Evolutionary conservation across 1,284 basidiomycete species (phyloP).

Genomic region (Leccinum angustisporum): DNA sequence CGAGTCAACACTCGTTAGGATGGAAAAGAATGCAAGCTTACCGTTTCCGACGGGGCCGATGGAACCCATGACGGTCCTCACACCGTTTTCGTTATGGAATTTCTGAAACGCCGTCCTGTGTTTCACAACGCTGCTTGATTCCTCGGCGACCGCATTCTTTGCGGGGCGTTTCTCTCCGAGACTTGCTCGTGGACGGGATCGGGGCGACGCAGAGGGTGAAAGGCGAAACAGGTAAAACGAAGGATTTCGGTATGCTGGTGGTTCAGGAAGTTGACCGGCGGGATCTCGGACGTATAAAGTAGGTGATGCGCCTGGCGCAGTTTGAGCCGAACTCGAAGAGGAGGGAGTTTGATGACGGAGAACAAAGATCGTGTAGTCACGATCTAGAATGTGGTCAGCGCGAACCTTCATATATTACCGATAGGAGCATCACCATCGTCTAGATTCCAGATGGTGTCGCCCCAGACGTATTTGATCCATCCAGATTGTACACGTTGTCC

Average conservation of each 20-base stretch:
- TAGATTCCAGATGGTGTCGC: constrained; percentile 71
- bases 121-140: constrained; percentile 45
- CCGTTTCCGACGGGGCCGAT: constrained; percentile 90
- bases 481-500: constrained; percentile 63
- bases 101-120: constrained; percentile 79
- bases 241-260: constrained; percentile 63
- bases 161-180: constrained; percentile 36
- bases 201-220: constrained; percentile 10
- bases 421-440: constrained; percentile 59
- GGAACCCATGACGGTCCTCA: constrained; percentile 87
- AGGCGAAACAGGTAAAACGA: constrained; percentile 64
- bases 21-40: constrained; percentile 30
- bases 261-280: constrained; percentile 52
- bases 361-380: constrained; percentile 76
- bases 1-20: not conserved
- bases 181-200: constrained; percentile 36
- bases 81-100: constrained; percentile 90
- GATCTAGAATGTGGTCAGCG: constrained; percentile 44
- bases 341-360: constrained; percentile 55
- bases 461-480: constrained; percentile 81
- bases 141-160: constrained; percentile 21
- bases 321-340: constrained; percentile 26
- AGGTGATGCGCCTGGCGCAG: constrained; percentile 34
- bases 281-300: constrained; percentile 71
- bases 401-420: not conserved